Conservation (phyloP, 2,329 filamentous ascomycete genomes). For the Aspergillus fumigatus region DNA sequence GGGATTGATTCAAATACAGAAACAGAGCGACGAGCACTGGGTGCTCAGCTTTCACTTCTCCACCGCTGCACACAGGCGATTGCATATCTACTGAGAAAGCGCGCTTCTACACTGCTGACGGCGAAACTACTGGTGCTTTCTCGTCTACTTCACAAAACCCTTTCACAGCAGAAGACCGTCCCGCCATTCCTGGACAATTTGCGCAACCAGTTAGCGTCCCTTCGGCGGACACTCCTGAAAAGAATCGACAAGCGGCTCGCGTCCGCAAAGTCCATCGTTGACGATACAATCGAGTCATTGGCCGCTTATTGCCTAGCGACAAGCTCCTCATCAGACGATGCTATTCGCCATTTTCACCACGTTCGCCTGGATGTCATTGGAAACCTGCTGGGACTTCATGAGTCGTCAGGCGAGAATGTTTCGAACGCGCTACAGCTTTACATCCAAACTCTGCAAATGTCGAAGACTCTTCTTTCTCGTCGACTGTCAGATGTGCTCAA, state of each 20-base stretch:
- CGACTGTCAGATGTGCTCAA: constrained; percentile 66
- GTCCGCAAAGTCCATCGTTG: constrained; percentile 39
- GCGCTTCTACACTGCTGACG: constrained; percentile 49
- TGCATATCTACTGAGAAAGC: constrained; percentile 49
- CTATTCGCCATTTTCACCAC: constrained; percentile 71
- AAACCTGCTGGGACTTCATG: constrained; percentile 53
- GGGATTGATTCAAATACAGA: constrained; percentile 27
- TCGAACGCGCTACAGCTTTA: constrained; percentile 67
- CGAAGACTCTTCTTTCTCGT: constrained; percentile 69
- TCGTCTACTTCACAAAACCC: constrained; percentile 68
- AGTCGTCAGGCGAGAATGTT: constrained; percentile 50
- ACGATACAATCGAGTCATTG: constrained; percentile 64
- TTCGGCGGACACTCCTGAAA: constrained; percentile 62
- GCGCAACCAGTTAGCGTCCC: constrained; percentile 57
- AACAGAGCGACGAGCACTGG: constrained; percentile 44
- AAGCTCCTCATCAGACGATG: constrained; percentile 73
- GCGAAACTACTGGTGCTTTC: constrained; percentile 74
- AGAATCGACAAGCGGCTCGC: constrained; percentile 56
- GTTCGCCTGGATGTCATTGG: constrained; percentile 67
- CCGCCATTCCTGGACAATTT: constrained; percentile 58
- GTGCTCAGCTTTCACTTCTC: constrained; percentile 55
- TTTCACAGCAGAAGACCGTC: constrained; percentile 51
- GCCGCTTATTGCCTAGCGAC: constrained; percentile 78
- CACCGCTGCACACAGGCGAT: constrained; percentile 52
- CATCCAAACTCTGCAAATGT: constrained; percentile 69